Evolutionary conservation across 163 green algal genomes (phyloP), one percentile per base, ranked within the genome.

Genomic region (Picocystis sp.): DNA sequence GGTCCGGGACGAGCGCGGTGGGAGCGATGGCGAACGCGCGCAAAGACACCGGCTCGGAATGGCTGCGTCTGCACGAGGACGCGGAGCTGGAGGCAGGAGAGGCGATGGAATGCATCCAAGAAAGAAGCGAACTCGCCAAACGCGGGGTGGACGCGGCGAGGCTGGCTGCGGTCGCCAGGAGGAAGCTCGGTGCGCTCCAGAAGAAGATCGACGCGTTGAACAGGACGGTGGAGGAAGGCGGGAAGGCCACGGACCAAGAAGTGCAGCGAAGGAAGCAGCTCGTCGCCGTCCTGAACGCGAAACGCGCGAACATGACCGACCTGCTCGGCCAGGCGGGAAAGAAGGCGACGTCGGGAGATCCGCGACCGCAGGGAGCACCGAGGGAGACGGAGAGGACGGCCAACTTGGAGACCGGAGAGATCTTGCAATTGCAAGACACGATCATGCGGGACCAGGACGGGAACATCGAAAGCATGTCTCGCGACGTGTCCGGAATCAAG

Each of bases 361-460:
- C 49, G 58, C 52, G 19, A 22, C 56, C 55, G 56, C 10, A 60
- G n/a, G 54, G 29, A 38, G 29, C 46, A 3, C 61, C 70, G 0
- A 56, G 60, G 19, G 84, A 94, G 53, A 93, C 83, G 1, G 70
- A 80, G 45, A 42, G 47, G 1, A 94, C 84, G 1, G 84, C 84
- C 0, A 67, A 74, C 52, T 74, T 92, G 44, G 71, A 86, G 51
- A 78, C 68, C 43, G 46, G 47, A 2, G 78, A 73, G 1, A 56
- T 94, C 46, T 45, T 94, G 61, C 45, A 68, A 56, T 66, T 92
- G 73, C 84, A 94, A 70, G 52, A 73, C 48, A 55, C 80, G 35
- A 49, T 82, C 1, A 90, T 94, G 76, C 22, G 63, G 22, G 43
- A 79, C 44, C 84, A 94, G 66, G 84, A 94, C 46, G 15, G 61